Base-by-base conservation (phyloP, 2,329 filamentous ascomycete genomes). In the Fusarium buharicum region DNA sequence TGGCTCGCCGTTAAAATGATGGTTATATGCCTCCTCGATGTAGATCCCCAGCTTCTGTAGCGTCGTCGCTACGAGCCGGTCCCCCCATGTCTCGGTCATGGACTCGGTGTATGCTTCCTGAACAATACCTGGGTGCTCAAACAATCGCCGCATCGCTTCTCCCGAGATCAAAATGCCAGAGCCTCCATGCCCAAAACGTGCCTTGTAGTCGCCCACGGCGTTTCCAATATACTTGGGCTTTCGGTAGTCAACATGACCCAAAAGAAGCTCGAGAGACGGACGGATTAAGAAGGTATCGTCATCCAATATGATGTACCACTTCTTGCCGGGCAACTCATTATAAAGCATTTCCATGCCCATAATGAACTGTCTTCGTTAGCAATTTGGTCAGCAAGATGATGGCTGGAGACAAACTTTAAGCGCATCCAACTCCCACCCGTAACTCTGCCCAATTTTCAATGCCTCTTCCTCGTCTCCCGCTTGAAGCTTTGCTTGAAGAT, bases 261-360 rank as follows among this genome's bases (percentile, higher is more conserved):
- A 74, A 12, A 86, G 71, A 2, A 79, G 70, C 37, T 75, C 73
- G 24, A 86, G 71, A 12, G 83, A 83, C 3, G 79, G 75, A 47
- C 78, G 78, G 39, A 85, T 76, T 39, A 86, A 69, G 67, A 81
- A 86, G 1, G 82, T 86, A 68, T 86, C 84, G 70, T 86, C 84
- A 70, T 86, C 84, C 13, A 84, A 71, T 61, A 86, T 80, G 59
- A 86, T 70, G 66, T 85, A 86, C 84, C 84, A 86, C 68, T 84
- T 84, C 74, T 85, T 86, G 58, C 76, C 70, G 0, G 83, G 84
- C 68, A 85, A 75, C 14, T 73, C 76, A 34, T 76, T 72, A 74
- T 81, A 84, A 17, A 81, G 75, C 58, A 83, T 77, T 62, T 85
- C 81, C 63, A 86, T 79, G 38, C 82, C 81, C 36, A 82, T 79